Conservation (phyloP, 495 filamentous ascomycete genomes). For the Eremomyces bilateralis region DNA sequence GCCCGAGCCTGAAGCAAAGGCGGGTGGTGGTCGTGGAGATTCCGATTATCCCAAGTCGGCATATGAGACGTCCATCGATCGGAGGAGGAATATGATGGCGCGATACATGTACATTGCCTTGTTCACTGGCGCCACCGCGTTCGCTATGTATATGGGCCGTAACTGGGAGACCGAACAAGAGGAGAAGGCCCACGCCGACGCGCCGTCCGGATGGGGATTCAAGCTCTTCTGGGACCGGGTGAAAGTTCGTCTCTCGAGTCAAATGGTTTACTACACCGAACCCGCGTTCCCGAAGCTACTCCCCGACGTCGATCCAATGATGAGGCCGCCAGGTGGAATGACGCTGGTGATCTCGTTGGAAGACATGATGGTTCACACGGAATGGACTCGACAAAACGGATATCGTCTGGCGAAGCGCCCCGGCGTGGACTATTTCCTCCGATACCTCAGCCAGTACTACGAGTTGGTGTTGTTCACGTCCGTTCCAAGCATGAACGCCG, state of each 20-base stretch:
- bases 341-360: constrained; percentile 83
- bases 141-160: constrained; percentile 52
- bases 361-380: constrained; percentile 79
- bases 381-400: constrained; percentile 82
- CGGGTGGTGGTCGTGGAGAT: constrained; percentile 24
- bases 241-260: constrained; percentile 46
- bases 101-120: constrained; percentile 38
- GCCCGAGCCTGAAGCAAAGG: constrained; percentile 20
- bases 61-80: constrained; percentile 79
- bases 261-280: constrained; percentile 82
- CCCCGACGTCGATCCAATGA: constrained; percentile 63
- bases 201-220: constrained; percentile 52
- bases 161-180: constrained; percentile 68
- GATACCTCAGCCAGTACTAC: constrained; percentile 91
- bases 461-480: constrained; percentile 90
- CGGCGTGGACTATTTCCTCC: constrained; percentile 89
- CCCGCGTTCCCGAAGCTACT: constrained; percentile 87
- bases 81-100: constrained; percentile 46
- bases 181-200: constrained; percentile 37
- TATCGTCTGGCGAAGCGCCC: constrained; percentile 93
- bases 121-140: constrained; percentile 26
- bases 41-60: constrained; percentile 49
- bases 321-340: constrained; percentile 50
- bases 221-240: constrained; percentile 57
- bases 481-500: constrained; percentile 56